These are phyloP conservation scores for Adansonia grandidieri DNA, from an alignment of 441 rosid species.

Conservation along the genomic window DNA sequence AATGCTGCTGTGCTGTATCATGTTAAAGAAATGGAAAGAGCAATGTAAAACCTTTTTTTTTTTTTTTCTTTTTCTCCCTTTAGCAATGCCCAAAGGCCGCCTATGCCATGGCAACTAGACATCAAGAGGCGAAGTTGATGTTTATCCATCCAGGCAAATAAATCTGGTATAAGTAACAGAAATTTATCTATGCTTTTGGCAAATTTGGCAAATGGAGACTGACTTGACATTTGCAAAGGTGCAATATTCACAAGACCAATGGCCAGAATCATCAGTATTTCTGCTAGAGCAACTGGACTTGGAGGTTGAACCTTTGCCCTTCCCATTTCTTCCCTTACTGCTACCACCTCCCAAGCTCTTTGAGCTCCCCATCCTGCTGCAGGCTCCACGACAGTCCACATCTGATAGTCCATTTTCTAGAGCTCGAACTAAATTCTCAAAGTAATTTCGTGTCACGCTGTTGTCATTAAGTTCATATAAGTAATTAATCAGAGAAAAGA, in stretches of 20 bases:
- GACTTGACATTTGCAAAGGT: slow-evolving; percentile 63
- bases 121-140: slow-evolving; percentile 19
- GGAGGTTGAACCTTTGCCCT: slow-evolving; percentile 65
- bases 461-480: slow-evolving; percentile 26
- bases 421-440: slow-evolving; percentile 78
- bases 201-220: slow-evolving; percentile 70
- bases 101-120: slow-evolving; percentile 7
- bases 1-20: slow-evolving; percentile 53
- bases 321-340: slow-evolving; percentile 62
- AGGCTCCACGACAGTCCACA: slow-evolving; percentile 53
- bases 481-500: not conserved
- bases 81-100: slow-evolving; percentile 10
- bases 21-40: slow-evolving; percentile 25
- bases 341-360: slow-evolving; percentile 65
- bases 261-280: slow-evolving; percentile 54
- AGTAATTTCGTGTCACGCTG: slow-evolving; percentile 77
- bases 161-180: not conserved
- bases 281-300: slow-evolving; percentile 58
- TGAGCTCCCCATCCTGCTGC: slow-evolving; percentile 56
- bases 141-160: slow-evolving; percentile 9
- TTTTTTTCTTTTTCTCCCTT: not conserved
- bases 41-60: slow-evolving; percentile 1
- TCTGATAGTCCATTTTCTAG: slow-evolving; percentile 75
- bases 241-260: slow-evolving; percentile 89
- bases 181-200: slow-evolving; percentile 59